phyloP scores from a whole-genome alignment of 371 early-diverging fungal species.

The Fennellomyces sp. region DNA sequence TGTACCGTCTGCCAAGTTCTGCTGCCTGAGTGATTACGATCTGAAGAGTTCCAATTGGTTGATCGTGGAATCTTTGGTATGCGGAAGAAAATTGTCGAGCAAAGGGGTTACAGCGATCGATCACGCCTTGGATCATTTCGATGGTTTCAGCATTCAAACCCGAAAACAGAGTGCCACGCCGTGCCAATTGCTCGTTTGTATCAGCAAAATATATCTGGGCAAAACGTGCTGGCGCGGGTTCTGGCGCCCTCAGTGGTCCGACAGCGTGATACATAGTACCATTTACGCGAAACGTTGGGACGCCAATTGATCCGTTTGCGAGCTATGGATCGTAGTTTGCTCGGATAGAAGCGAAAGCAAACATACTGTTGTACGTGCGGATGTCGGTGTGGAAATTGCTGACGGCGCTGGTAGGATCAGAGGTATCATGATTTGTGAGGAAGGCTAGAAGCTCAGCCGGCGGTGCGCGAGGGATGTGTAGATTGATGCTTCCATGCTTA shows the following conservation, averaged over 20 bases:
- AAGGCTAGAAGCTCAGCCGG: background rate
- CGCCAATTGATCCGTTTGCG: background rate
- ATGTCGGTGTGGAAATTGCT: background rate
- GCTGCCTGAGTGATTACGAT: background rate
- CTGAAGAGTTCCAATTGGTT: background rate
- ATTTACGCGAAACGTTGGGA: background rate
- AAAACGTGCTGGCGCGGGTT: background rate
- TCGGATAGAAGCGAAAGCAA: background rate
- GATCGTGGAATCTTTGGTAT: background rate
- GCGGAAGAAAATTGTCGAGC: background rate
- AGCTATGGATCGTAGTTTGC: background rate
- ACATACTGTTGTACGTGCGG: background rate
- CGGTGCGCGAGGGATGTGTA: background rate
- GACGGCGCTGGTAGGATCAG: background rate
- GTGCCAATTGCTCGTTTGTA: background rate
- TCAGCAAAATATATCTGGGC: conserved; percentile 2
- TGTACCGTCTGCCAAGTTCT: background rate
- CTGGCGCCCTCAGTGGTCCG: background rate
- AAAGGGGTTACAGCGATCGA: background rate
- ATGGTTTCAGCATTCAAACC: background rate
- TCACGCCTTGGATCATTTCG: background rate
- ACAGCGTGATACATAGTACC: background rate
- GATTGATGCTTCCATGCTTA: background rate
- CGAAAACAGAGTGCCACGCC: background rate
- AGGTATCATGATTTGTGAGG: background rate